Evolutionary conservation across 108 stramenopile species (phyloP).

Genomic region (Skeletonema marinoi): DNA sequence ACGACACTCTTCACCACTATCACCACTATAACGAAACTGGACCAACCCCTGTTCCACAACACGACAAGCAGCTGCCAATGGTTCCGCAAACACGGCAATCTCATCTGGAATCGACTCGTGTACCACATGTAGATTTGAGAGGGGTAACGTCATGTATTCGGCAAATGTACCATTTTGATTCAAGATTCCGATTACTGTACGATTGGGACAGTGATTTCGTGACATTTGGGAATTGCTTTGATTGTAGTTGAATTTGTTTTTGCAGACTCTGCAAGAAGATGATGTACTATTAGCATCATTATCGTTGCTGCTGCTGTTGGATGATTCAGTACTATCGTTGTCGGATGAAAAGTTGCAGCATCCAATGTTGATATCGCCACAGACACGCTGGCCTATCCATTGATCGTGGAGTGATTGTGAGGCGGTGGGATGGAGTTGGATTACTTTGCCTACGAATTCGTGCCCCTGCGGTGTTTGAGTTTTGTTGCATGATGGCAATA

Average conservation of each 20-base stretch:
- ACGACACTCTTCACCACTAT: neutral
- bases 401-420: conserved; percentile 16
- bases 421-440: neutral
- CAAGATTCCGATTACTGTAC: conserved; percentile 75
- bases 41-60: conserved; percentile 71
- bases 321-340: too few relatives aligned
- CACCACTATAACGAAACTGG: conserved; percentile 23
- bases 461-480: too few relatives aligned
- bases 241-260: conserved; percentile 23
- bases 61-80: conserved; percentile 83
- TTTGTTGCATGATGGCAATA: too few relatives aligned
- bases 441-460: too few relatives aligned
- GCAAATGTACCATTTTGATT: conserved; percentile 76
- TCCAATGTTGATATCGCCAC: conserved; percentile 78
- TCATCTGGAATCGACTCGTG: conserved; percentile 52
- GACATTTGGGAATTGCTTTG: conserved; percentile 31
- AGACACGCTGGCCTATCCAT: conserved; percentile 62
- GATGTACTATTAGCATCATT: neutral
- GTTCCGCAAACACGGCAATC: conserved; percentile 78
- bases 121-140: conserved; percentile 70
- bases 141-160: conserved; percentile 70
- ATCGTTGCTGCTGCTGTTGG: too few relatives aligned
- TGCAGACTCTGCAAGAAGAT: conserved; percentile 54
- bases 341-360: conserved; percentile 31
- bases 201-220: conserved; percentile 78